Evolutionary conservation across 2,329 filamentous ascomycete genomes (phyloP), one percentile per base, ranked within the genome.

Genomic region (Colletotrichum chrysophilum): DNA sequence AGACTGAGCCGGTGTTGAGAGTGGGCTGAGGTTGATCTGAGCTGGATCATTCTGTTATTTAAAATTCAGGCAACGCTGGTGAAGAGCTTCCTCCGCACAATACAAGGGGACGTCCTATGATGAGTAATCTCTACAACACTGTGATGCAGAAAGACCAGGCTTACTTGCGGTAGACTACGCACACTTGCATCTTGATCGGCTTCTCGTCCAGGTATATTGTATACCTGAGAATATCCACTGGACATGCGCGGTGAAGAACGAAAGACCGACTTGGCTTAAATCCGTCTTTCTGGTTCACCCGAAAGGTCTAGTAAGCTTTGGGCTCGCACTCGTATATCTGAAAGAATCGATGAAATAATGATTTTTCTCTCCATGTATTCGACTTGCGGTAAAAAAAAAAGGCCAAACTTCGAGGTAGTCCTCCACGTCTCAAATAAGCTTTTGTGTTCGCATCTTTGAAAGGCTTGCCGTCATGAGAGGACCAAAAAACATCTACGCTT

Each of bases 141-240:
- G 18, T 7, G 9, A 6, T 21, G 9, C 5, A 7, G 43, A 48
- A 3, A 21, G n/a, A 1, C 0, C n/a, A 48, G 43, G n/a, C 18
- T 7, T 13, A 0, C 43, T 48, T n/a, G 0, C 5, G 18, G 43
- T 48, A 7, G n/a, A 48, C 18, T 48, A 48, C 9, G 43, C n/a
- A 0, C n/a, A 48, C 0, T 0, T 48, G 10, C 4, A 21, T n/a
- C 43, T 48, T 48, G 2, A 3, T 48, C 0, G 43, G n/a, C n/a
- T 48, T 48, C 38, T 48, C 38, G 8, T 48, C 38, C 0, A 12
- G 2, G 38, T n/a, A 1, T n/a, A 12, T 1, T 12, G 38, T 4
- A 12, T n/a, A n/a, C 18, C 38, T 4, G 38, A 48, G 38, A 48
- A 48, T 7, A n/a, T 0, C 38, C 5, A 48, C 9, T 3, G 38